A percentile compares a stretch with the other conserved stretches of the same genome.
These are phyloP conservation scores for Coniferiporia sulphurascens DNA, from an alignment of 1,284 basidiomycete genomes.

Conservation along the genomic window DNA sequence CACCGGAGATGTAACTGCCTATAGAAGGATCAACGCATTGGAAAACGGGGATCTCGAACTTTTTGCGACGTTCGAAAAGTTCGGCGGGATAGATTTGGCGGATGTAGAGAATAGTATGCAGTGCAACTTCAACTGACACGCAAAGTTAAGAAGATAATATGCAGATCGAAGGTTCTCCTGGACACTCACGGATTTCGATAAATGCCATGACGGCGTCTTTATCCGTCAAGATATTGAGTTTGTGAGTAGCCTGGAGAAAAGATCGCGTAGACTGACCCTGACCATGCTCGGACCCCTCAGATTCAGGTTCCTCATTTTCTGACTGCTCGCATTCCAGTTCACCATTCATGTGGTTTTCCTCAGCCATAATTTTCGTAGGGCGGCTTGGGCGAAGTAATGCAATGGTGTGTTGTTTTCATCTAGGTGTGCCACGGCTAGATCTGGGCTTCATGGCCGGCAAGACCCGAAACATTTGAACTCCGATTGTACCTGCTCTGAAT, in stretches of 20 bases:
- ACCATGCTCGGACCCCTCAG: not conserved
- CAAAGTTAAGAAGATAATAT: not conserved
- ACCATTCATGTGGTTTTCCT: no score
- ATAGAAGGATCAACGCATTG: conserved; percentile 87
- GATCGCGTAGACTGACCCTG: not conserved
- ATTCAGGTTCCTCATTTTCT: not conserved
- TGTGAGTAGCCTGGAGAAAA: not conserved
- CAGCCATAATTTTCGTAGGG: no score
- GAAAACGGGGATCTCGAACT: conserved; percentile 86
- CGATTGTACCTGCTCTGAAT: no score
- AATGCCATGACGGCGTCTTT: not conserved
- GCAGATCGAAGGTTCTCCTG: not conserved
- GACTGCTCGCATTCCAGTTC: not conserved
- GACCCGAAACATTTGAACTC: no score
- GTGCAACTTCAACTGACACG: conserved; percentile 79
- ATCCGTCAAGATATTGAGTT: not conserved
- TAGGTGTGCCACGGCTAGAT: no score
- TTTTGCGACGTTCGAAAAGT: conserved; percentile 81
- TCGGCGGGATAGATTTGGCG: conserved; percentile 87
- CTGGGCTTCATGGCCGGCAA: no score
- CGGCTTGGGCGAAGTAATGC: no score
- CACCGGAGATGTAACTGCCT: conserved; percentile 82
- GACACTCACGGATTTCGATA: conserved; percentile 2
- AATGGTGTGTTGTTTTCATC: no score
- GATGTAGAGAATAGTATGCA: conserved; percentile 88